These are phyloP conservation scores for Sporothrix phasma DNA, from an alignment of 2,329 filamentous ascomycete species.

Conservation along the genomic window DNA sequence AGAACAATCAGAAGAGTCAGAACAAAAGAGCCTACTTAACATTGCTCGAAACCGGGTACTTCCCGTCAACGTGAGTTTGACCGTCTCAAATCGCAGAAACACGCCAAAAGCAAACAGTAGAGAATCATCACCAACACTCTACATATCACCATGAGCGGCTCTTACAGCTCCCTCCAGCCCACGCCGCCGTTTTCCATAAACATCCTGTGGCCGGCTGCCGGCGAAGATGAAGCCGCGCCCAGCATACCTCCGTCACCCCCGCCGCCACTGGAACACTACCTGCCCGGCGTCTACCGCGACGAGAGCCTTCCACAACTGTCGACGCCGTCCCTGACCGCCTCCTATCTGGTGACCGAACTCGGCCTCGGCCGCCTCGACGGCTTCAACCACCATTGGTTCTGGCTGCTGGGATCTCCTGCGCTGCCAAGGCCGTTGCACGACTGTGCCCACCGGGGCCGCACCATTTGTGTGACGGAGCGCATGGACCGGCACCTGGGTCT, in stretches of 20 bases:
- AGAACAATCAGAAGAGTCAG: too few species aligned
- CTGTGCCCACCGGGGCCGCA: slow-evolving; percentile 17
- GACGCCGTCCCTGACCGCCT: slow-evolving; percentile 13
- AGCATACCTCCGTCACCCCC: neutral
- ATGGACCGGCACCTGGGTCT: slow-evolving; percentile 28
- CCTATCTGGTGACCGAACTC: slow-evolving; percentile 17
- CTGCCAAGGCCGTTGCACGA: slow-evolving; percentile 22
- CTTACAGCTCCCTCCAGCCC: neutral
- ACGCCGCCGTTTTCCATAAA: slow-evolving; percentile 16
- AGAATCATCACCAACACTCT: neutral
- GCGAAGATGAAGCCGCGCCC: neutral
- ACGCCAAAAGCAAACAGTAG: neutral
- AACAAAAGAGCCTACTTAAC: too few species aligned
- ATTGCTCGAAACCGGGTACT: too few species aligned
- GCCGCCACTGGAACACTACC: slow-evolving; percentile 15
- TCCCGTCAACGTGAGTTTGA: neutral
- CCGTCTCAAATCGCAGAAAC: neutral
- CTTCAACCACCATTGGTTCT: slow-evolving; percentile 20
- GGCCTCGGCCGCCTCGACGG: slow-evolving; percentile 19
- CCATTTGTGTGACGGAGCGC: slow-evolving; percentile 23
- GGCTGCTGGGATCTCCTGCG: slow-evolving; percentile 18
- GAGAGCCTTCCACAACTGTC: slow-evolving; percentile 7
- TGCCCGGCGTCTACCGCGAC: slow-evolving; percentile 18
- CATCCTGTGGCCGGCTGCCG: slow-evolving; percentile 6
- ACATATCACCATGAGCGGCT: neutral